Conservation (phyloP, 352 stramenopile species). For the Plasmopara muralis region DNA sequence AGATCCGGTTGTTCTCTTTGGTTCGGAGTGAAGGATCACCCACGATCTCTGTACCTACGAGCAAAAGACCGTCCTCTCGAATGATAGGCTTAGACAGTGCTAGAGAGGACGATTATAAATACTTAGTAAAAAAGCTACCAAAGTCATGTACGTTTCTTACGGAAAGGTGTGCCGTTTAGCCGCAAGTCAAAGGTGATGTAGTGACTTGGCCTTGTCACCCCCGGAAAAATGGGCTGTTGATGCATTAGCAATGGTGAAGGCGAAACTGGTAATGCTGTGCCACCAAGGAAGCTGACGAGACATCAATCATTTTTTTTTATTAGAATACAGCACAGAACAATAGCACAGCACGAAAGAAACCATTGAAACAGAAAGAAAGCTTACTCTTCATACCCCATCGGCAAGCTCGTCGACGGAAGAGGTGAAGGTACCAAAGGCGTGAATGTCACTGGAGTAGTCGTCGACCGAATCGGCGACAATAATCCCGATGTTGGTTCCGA, state of each 20-base stretch:
- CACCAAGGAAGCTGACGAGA: conserved; percentile 7
- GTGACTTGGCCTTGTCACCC: conserved; percentile 9
- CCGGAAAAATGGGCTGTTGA: conserved; percentile 9
- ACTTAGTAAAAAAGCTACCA: conserved; percentile 1
- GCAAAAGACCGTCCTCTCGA: conserved; percentile 60
- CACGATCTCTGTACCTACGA: conserved; percentile 58
- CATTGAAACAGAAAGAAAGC: background rate
- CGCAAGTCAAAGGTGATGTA: conserved; percentile 29
- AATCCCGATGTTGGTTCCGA: conserved; percentile 21
- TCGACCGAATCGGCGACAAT: conserved; percentile 10
- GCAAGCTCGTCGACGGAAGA: conserved; percentile 16
- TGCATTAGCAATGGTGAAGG: conserved; percentile 9
- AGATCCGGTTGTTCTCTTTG: conserved; percentile 46
- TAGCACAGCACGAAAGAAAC: background rate
- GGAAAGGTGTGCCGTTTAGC: conserved; percentile 29
- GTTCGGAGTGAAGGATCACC: conserved; percentile 1
- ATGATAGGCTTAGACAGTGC: conserved; percentile 70
- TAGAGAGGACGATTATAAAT: conserved; percentile 18
- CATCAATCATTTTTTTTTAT: background rate
- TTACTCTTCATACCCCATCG: conserved; percentile 28
- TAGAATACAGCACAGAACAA: background rate
- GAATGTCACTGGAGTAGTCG: conserved; percentile 3
- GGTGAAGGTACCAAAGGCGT: conserved; percentile 13
- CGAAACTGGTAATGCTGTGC: conserved; percentile 1
- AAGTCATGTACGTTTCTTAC: conserved; percentile 17